phyloP scores from a whole-genome alignment of 2,329 filamentous ascomycete species.

The Nannizziopsis barbatae region DNA sequence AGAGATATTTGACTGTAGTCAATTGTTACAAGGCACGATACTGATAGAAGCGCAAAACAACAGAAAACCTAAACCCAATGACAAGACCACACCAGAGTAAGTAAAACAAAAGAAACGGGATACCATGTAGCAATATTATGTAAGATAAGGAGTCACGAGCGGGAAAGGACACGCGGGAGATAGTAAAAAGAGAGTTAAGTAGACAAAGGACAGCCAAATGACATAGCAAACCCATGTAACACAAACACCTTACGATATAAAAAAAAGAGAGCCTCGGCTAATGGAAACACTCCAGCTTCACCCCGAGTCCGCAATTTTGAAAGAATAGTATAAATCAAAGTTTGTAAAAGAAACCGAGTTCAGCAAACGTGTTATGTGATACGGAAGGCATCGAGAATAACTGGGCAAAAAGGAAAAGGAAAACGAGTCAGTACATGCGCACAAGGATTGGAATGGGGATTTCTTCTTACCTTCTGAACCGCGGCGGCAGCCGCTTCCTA shows the following conservation, averaged over 20 bases:
- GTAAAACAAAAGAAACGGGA: no score
- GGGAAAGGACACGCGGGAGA: not conserved
- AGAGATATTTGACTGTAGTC: no score
- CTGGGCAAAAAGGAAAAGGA: conserved; percentile 13
- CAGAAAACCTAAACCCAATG: no score
- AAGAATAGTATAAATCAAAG: not conserved
- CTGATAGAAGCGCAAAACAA: no score
- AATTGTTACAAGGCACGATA: no score
- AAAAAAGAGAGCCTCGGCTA: not conserved
- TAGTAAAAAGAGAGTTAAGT: not conserved
- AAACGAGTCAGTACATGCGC: no score
- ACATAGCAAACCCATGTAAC: conserved; percentile 9
- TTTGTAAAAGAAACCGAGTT: not conserved
- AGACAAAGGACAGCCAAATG: conserved; percentile 1
- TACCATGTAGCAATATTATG: no score
- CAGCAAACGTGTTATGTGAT: conserved; percentile 22
- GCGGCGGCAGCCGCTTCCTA: conserved; percentile 39
- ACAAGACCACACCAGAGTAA: no score
- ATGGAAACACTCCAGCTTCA: conserved; percentile 1
- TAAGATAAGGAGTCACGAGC: no score
- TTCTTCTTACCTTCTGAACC: conserved; percentile 34
- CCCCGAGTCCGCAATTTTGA: conserved; percentile 4
- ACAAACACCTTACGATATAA: conserved; percentile 6
- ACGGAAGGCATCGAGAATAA: conserved; percentile 31
- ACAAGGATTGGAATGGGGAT: not conserved